Evolutionary conservation across 177 flowering plant species (phyloP).

Genomic region (Vitis hybrid): DNA sequence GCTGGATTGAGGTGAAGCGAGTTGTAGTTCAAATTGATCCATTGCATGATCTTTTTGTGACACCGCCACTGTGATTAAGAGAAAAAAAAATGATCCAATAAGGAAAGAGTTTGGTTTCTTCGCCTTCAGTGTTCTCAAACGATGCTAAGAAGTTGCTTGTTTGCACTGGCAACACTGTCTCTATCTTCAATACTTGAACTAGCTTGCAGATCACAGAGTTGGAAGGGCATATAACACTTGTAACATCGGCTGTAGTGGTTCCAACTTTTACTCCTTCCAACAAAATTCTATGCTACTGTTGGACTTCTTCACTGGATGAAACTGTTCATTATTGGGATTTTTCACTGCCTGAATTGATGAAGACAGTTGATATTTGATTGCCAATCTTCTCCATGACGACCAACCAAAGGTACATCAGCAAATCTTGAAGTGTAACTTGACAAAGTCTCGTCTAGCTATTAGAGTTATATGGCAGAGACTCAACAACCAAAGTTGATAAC

Average conservation of each 20-base stretch:
- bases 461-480: conserved; percentile 65
- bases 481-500: conserved; percentile 45
- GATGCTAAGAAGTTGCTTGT: conserved; percentile 78
- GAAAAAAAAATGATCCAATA: conserved; percentile 55
- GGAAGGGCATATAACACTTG: conserved; percentile 75
- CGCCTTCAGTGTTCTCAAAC: conserved; percentile 83
- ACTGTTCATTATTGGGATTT: conserved; percentile 93
- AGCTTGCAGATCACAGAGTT: conserved; percentile 70
- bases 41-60: no score
- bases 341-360: conserved; percentile 65
- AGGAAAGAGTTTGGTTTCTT: conserved; percentile 67
- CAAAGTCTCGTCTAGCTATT: conserved; percentile 47
- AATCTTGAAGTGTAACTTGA: conserved; percentile 65
- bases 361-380: conserved; percentile 50
- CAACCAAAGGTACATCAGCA: conserved; percentile 29
- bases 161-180: conserved; percentile 74
- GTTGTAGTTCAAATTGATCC: no score
- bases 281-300: conserved; percentile 59
- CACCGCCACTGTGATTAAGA: neutral
- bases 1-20: no score
- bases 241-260: conserved; percentile 75
- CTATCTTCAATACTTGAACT: conserved; percentile 78
- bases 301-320: conserved; percentile 93
- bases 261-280: conserved; percentile 46
- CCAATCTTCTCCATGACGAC: conserved; percentile 68